Base-by-base conservation (phyloP, 2,329 filamentous ascomycete genomes). In the Phoma sp. region DNA sequence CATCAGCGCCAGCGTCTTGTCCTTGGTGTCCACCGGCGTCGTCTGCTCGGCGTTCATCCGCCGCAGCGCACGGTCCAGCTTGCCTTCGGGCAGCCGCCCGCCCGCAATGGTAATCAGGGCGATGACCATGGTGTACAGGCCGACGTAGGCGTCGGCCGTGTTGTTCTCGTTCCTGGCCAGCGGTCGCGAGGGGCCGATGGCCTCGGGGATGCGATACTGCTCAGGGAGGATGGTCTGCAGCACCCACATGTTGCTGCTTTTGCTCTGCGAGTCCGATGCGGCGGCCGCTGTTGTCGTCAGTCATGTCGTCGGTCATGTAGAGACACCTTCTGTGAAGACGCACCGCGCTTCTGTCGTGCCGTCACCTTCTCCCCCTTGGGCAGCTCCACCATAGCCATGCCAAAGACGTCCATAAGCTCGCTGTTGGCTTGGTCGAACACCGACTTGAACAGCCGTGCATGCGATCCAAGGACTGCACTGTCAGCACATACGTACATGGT, bases 351-450 rank as follows among this genome's bases (percentile, higher is more conserved):
- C 70, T 96, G 90, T 54, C 86, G 87, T 28, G 96, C 76, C 0
- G 92, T 92, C 42, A 90, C 83, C 74, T 92, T 96, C 68, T 97
- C 93, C 67, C 84, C 85, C 1, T 84, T 80, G 0, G 95, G 92
- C 42, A 98, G 80, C 76, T 97, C 93, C 4, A 86, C 82, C 81
- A 99, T 84, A 72, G 93, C 84, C 92, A 98, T 96, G n/a, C 95
- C 95, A 76, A 96, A 98, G 1, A 87, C 83, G 2, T 78, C 77
- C 40, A 82, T 80, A 30, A 99, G 78, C 61, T 90, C 84, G 28
- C 79, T 76, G 73, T 99, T 93, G 34, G 93, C 91, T 33, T 84
- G 80, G 0, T 84, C 84, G 67, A 96, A 97, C 3, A 97, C 86
- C 11, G 77, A 74, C 70, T 87, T 92, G 73, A 97, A 98, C 29